Base-by-base conservation (phyloP, 2,329 filamentous ascomycete genomes). In the Botrytis deweyae region DNA sequence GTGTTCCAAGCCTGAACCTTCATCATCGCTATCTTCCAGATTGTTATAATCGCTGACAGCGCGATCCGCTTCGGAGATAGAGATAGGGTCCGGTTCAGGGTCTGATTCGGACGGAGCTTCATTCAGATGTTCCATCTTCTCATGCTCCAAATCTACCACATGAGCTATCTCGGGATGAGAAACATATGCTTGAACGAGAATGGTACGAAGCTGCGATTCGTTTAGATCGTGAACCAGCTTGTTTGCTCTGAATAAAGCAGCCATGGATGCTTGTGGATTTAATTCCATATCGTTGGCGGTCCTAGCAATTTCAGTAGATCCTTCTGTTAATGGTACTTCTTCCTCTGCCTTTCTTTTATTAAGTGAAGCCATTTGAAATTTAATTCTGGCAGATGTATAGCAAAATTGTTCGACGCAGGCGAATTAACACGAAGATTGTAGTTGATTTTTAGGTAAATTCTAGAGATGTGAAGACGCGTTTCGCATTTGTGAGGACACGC, bases 111-210 rank as follows among this genome's bases (percentile, higher is more conserved):
- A 65, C 2, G 46, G n/a, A n/a, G 70, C 2, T 9, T 36, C 29
- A 8, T 59, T 10, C 22, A 63, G 18, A 72, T 64, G 69, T 36
- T 64, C 59, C 69, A 72, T 72, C 38, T 72, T 72, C 16, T 38
- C 70, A 59, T 72, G 70, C 29, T 72, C 70, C 18, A 66, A 42
- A 42, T 72, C 70, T 22, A 72, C 38, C 10, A 66, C 49, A 38
- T 58, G 70, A 38, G 70, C 70, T 40, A 58, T 67, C 7, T 33
- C 46, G 25, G 70, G 62, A 67, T 67, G 49, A 5, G 70, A 58
- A 61, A 67, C n/a, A 36, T 72, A 72, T 9, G 70, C 70, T 38
- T 72, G 70, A n/a, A 72, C 70, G 22, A 72, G 70, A 38, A 72
- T 44, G 22, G 64, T 67, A 40, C 70, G 70, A 59, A 72, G 61